These are phyloP conservation scores for Talaromyces sp. DNA, from an alignment of 2,329 filamentous ascomycete species.

Conservation along the genomic window DNA sequence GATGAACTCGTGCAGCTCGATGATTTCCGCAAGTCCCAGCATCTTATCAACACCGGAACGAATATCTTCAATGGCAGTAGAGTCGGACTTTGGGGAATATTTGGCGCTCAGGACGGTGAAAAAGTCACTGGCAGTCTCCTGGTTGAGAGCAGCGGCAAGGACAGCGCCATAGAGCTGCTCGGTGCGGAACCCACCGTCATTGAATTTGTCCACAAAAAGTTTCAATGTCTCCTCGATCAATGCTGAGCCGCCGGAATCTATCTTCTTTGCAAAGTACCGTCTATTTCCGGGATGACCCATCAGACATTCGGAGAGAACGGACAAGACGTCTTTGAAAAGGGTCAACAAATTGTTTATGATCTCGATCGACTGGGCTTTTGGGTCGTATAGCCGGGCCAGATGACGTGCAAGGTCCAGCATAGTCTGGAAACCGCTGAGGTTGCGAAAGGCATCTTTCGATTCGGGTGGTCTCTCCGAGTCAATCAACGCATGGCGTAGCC, in stretches of 20 bases:
- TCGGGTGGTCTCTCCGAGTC: slow-evolving; percentile 45
- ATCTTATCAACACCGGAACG: slow-evolving; percentile 28
- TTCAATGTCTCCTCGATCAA: slow-evolving; percentile 64
- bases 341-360: slow-evolving; percentile 63
- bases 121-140: slow-evolving; percentile 66
- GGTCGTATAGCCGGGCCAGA: slow-evolving; percentile 70
- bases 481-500: slow-evolving; percentile 61
- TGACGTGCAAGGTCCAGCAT: slow-evolving; percentile 64
- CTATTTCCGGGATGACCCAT: slow-evolving; percentile 78
- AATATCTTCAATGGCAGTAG: slow-evolving; percentile 17
- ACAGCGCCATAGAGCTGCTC: slow-evolving; percentile 82
- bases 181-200: slow-evolving; percentile 28
- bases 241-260: slow-evolving; percentile 73
- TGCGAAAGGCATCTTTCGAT: slow-evolving; percentile 75
- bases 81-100: slow-evolving; percentile 14
- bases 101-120: slow-evolving; percentile 46
- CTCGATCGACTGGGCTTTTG: slow-evolving; percentile 52
- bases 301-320: slow-evolving; percentile 69
- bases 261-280: slow-evolving; percentile 73
- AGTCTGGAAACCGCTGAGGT: slow-evolving; percentile 70
- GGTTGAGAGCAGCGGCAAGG: slow-evolving; percentile 72
- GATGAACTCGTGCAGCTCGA: slow-evolving; percentile 37
- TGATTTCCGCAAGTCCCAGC: slow-evolving; percentile 36
- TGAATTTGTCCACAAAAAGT: slow-evolving; percentile 60
- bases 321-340: slow-evolving; percentile 51